phyloP scores from a whole-genome alignment of 495 filamentous ascomycete genomes.

The Physcia stellaris region DNA sequence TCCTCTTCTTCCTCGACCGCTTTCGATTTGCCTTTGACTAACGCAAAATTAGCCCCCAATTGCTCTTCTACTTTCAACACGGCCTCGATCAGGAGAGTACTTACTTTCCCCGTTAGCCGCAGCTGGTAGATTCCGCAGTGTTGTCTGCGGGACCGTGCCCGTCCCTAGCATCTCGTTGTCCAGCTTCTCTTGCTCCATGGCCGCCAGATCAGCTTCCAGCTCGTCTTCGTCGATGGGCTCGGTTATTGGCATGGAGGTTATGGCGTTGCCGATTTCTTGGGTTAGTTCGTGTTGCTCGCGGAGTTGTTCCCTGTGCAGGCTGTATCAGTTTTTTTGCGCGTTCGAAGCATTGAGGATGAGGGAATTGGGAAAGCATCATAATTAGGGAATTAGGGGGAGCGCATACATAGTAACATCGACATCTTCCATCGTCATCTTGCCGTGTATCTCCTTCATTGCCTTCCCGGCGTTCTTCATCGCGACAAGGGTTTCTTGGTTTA shows the following conservation, averaged over 20 bases:
- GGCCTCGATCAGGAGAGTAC: too few relatives aligned
- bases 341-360: slow-evolving; percentile 5
- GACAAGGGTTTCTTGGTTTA: slow-evolving; percentile 89
- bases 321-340: not conserved
- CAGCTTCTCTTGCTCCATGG: slow-evolving; percentile 72
- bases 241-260: slow-evolving; percentile 56
- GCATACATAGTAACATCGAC: slow-evolving; percentile 93
- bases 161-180: slow-evolving; percentile 90
- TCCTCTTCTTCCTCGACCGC: slow-evolving; percentile 54
- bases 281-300: slow-evolving; percentile 84
- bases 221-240: slow-evolving; percentile 76
- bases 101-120: slow-evolving; percentile 62
- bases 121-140: slow-evolving; percentile 57
- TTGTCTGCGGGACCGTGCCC: slow-evolving; percentile 56
- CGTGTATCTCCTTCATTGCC: slow-evolving; percentile 88
- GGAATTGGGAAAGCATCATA: not conserved
- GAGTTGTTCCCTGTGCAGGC: slow-evolving; percentile 68
- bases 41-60: too few relatives aligned
- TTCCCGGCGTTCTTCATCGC: slow-evolving; percentile 83
- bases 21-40: slow-evolving; percentile 46
- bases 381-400: not conserved
- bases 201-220: slow-evolving; percentile 62
- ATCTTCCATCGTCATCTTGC: slow-evolving; percentile 76
- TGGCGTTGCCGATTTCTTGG: slow-evolving; percentile 79
- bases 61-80: too few relatives aligned